Evolutionary conservation across 1,284 basidiomycete genomes (phyloP).

Genomic region (Porodaedalea pini): DNA sequence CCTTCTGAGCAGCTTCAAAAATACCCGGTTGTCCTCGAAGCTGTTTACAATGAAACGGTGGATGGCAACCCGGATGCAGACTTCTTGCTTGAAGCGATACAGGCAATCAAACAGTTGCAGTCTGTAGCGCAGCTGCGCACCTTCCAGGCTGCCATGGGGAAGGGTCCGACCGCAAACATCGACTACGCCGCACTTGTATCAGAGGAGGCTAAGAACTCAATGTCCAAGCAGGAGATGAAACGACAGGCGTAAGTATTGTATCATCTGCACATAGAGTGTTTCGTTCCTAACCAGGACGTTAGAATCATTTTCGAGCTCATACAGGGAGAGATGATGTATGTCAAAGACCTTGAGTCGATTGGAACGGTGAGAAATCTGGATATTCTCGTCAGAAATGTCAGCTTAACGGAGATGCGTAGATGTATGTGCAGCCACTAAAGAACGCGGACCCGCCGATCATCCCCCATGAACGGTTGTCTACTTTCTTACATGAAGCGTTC

Average conservation of each 20-base stretch:
- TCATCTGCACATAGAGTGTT: not conserved
- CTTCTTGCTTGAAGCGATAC: slow-evolving; percentile 71
- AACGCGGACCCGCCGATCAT: slow-evolving; percentile 76
- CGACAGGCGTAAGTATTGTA: slow-evolving; percentile 73
- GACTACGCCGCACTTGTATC: slow-evolving; percentile 89
- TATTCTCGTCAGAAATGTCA: slow-evolving; percentile 2
- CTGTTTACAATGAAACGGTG: slow-evolving; percentile 78
- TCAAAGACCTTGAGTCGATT: slow-evolving; percentile 88
- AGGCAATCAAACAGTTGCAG: slow-evolving; percentile 75
- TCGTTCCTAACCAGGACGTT: slow-evolving; percentile 11
- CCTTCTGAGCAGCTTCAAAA: slow-evolving; percentile 88
- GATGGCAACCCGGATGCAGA: slow-evolving; percentile 77
- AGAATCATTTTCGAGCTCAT: slow-evolving; percentile 95
- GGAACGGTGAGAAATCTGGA: slow-evolving; percentile 53
- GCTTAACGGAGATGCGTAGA: slow-evolving; percentile 38
- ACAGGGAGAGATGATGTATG: slow-evolving; percentile 93
- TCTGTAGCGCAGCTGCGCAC: slow-evolving; percentile 75
- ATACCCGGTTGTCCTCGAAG: slow-evolving; percentile 85
- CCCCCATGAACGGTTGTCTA: slow-evolving; percentile 64
- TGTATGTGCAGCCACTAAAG: slow-evolving; percentile 74
- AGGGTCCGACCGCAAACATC: slow-evolving; percentile 69
- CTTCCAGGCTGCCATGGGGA: slow-evolving; percentile 83
- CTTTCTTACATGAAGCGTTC: slow-evolving; percentile 89
- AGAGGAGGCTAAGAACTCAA: slow-evolving; percentile 54
- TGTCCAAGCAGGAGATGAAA: slow-evolving; percentile 77